These are phyloP conservation scores for Trypanosoma vivax DNA, from an alignment of 208 protist genomes.

Conservation along the genomic window DNA sequence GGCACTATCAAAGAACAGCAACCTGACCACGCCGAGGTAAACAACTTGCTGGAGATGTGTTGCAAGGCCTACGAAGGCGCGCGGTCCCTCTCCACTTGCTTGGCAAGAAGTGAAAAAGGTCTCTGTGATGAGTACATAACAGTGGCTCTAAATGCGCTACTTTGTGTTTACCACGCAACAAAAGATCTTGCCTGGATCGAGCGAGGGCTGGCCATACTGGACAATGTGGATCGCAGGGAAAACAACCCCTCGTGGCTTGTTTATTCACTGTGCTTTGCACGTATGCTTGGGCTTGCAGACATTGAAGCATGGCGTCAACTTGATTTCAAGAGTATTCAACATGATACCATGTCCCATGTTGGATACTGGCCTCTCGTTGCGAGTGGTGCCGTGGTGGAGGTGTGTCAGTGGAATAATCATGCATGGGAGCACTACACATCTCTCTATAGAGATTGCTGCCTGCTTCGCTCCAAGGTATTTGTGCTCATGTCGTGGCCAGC, in stretches of 20 bases:
- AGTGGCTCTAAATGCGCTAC: slow-evolving; percentile 57
- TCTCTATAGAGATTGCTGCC: slow-evolving; percentile 57
- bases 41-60: slow-evolving; percentile 40
- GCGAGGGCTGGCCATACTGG: slow-evolving; percentile 42
- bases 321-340: slow-evolving; percentile 79
- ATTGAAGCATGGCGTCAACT: slow-evolving; percentile 57
- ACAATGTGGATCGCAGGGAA: slow-evolving; percentile 45
- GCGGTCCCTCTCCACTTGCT: slow-evolving; percentile 37
- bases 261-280: slow-evolving; percentile 58
- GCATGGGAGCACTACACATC: slow-evolving; percentile 50
- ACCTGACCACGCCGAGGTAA: slow-evolving; percentile 25
- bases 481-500: slow-evolving; percentile 71
- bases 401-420: slow-evolving; percentile 42
- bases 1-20: slow-evolving; percentile 19
- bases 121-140: slow-evolving; percentile 78
- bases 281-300: slow-evolving; percentile 58
- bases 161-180: slow-evolving; percentile 50
- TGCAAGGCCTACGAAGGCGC: slow-evolving; percentile 34
- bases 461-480: slow-evolving; percentile 79
- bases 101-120: slow-evolving; percentile 82
- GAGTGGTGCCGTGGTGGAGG: slow-evolving; percentile 49
- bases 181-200: slow-evolving; percentile 32
- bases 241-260: slow-evolving; percentile 85
- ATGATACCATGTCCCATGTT: slow-evolving; percentile 85
- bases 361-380: slow-evolving; percentile 73